Conservation (phyloP, 208 protist species). For the Leishmania guyanensis region DNA sequence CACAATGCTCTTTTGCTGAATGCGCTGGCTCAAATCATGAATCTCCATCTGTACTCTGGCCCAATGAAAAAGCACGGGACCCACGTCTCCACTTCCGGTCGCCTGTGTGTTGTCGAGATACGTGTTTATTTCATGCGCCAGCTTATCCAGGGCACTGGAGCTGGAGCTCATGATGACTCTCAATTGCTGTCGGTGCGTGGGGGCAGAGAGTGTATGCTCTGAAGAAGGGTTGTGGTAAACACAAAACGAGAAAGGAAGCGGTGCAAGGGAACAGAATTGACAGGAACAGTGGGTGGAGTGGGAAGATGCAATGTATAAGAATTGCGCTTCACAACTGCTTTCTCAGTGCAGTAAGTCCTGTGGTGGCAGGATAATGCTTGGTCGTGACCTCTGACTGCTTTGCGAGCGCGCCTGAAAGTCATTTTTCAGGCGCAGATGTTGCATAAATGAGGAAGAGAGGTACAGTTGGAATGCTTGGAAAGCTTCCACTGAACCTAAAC, state of each 20-base stretch:
- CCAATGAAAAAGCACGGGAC: conserved; percentile 21
- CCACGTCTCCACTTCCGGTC: conserved; percentile 19
- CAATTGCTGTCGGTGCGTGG: not conserved
- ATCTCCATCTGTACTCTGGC: conserved; percentile 30
- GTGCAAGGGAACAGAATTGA: not conserved
- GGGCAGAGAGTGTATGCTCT: not conserved
- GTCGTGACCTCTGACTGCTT: not conserved
- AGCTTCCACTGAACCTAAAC: not conserved
- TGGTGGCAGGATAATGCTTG: not conserved
- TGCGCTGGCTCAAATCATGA: conserved; percentile 26
- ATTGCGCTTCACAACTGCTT: not conserved
- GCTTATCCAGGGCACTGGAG: conserved; percentile 17
- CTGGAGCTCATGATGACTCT: conserved; percentile 18
- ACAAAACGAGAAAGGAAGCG: conserved; percentile 9
- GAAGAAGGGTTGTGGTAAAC: conserved; percentile 1
- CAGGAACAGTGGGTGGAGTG: not conserved
- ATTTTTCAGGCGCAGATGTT: not conserved
- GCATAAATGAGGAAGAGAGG: too few relatives aligned
- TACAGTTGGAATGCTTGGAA: not conserved
- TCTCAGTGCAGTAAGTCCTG: not conserved
- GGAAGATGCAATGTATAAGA: not conserved
- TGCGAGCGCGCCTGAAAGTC: not conserved
- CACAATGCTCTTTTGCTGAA: conserved; percentile 21
- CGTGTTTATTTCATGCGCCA: conserved; percentile 22
- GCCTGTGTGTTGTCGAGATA: conserved; percentile 23